Percentiles rank a stretch among this genome's conserved stretches.
phyloP scores from a whole-genome alignment of 345 rosid genomes.

The Acer yangbiense region DNA sequence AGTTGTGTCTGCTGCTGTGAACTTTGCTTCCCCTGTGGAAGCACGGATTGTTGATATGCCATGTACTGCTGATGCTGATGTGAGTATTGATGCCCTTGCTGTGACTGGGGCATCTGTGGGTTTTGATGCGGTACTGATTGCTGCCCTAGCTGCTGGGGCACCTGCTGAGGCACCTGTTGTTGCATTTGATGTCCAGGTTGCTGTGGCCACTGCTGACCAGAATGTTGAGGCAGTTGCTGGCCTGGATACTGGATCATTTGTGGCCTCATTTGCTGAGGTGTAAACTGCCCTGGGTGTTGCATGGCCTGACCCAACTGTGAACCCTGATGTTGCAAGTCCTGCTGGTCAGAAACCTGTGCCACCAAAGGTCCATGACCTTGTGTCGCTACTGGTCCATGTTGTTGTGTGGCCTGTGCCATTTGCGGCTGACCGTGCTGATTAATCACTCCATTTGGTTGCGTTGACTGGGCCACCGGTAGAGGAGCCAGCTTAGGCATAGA shows the following conservation, averaged over 20 bases:
- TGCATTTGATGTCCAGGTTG: constrained; percentile 54
- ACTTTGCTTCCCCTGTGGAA: constrained; percentile 50
- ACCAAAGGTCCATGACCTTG: constrained; percentile 42
- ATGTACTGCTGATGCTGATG: constrained; percentile 60
- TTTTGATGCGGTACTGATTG: constrained; percentile 43
- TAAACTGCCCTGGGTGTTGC: constrained; percentile 52
- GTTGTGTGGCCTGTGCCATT: constrained; percentile 28
- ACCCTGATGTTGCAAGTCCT: constrained; percentile 39
- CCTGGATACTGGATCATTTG: constrained; percentile 66
- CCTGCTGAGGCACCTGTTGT: constrained; percentile 48
- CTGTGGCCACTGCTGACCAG: constrained; percentile 44
- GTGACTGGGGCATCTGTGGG: constrained; percentile 45
- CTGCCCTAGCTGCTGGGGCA: constrained; percentile 48
- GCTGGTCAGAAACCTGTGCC: constrained; percentile 42
- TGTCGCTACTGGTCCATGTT: constrained; percentile 30
- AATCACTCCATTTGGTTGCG: constrained; percentile 44
- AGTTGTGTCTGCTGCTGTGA: constrained; percentile 46
- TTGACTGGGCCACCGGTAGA: constrained; percentile 46
- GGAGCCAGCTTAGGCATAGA: constrained; percentile 66
- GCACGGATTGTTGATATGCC: constrained; percentile 57
- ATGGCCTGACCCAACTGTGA: constrained; percentile 43
- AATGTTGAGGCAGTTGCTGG: constrained; percentile 60
- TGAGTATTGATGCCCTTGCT: constrained; percentile 51
- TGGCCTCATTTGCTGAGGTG: constrained; percentile 50
- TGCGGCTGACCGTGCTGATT: constrained; percentile 48